Conservation (phyloP, 2,329 filamentous ascomycete genomes). For the Hymenoscyphus albidus region DNA sequence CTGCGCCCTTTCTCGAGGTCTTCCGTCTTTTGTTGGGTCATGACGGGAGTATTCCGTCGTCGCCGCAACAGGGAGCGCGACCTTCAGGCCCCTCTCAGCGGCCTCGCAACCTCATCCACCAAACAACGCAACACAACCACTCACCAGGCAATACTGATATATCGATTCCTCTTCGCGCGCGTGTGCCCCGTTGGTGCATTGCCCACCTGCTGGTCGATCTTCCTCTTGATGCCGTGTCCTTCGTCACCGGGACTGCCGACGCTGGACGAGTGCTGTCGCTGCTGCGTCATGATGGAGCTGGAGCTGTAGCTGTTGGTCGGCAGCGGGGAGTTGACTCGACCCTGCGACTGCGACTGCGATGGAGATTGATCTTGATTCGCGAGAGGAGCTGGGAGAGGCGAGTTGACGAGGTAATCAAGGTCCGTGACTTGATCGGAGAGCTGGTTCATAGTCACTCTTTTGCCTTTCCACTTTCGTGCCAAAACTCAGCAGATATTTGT, state of each 20-base stretch:
- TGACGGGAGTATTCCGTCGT: slow-evolving; percentile 2
- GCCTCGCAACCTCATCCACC: not conserved
- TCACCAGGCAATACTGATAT: slow-evolving; percentile 38
- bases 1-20: not conserved
- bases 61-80: not conserved
- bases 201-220: slow-evolving; percentile 23
- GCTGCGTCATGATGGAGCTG: not conserved
- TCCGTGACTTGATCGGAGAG: slow-evolving; percentile 35
- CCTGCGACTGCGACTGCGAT: not conserved
- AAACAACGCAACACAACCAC: slow-evolving; percentile 11
- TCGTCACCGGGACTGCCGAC: slow-evolving; percentile 17
- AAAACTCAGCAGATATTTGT: no score
- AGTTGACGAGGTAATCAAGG: slow-evolving; percentile 33
- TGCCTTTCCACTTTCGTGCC: not conserved
- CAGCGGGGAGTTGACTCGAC: slow-evolving; percentile 1
- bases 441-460: slow-evolving; percentile 31
- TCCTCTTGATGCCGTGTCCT: slow-evolving; percentile 34
- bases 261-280: slow-evolving; percentile 1
- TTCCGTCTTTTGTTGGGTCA: slow-evolving; percentile 1
- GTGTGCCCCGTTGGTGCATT: slow-evolving; percentile 25
- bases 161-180: slow-evolving; percentile 36
- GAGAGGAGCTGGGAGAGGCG: slow-evolving; percentile 23
- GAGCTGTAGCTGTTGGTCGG: slow-evolving; percentile 27
- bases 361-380: not conserved
- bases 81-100: not conserved